Evolutionary conservation across 2,329 filamentous ascomycete species (phyloP).

Genomic region (Epichloe glyceriae): DNA sequence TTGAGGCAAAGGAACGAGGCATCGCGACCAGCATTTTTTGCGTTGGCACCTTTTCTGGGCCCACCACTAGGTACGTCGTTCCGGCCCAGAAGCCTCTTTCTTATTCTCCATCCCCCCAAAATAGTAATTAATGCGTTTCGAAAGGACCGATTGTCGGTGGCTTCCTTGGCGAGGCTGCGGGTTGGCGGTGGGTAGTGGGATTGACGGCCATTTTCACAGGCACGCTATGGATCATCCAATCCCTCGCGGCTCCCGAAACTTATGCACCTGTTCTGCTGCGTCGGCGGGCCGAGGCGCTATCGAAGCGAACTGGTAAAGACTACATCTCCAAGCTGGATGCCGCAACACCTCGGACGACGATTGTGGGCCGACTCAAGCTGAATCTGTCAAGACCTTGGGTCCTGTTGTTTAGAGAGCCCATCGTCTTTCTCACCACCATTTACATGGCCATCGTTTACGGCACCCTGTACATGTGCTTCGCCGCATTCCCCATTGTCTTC

Average conservation of each 20-base stretch:
- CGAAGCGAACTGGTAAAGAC: constrained; percentile 37
- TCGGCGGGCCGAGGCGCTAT: constrained; percentile 36
- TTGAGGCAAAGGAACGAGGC: constrained; percentile 39
- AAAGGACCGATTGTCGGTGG: constrained; percentile 48
- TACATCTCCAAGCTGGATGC: constrained; percentile 39
- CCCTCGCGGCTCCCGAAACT: constrained; percentile 43
- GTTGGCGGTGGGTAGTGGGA: constrained; percentile 54
- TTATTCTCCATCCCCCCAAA: neutral
- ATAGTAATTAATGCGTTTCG: no score
- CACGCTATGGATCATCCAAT: constrained; percentile 39
- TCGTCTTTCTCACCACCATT: constrained; percentile 48
- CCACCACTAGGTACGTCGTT: constrained; percentile 33
- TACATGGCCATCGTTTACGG: constrained; percentile 50
- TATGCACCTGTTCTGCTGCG: constrained; percentile 46
- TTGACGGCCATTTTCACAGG: constrained; percentile 50
- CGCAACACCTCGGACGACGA: constrained; percentile 26
- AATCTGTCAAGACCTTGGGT: constrained; percentile 51
- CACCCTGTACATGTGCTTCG: constrained; percentile 42
- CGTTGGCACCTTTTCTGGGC: constrained; percentile 51
- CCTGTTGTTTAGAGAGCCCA: constrained; percentile 53
- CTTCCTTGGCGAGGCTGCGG: constrained; percentile 44
- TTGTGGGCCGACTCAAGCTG: constrained; percentile 38
- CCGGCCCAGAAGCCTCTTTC: neutral
- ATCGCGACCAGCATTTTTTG: constrained; percentile 48
- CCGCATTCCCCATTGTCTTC: constrained; percentile 48